Evolutionary conservation across 106 monocot species (phyloP), one percentile per base, ranked within the genome.

Genomic region (Dendrobium chrysotoxum): DNA sequence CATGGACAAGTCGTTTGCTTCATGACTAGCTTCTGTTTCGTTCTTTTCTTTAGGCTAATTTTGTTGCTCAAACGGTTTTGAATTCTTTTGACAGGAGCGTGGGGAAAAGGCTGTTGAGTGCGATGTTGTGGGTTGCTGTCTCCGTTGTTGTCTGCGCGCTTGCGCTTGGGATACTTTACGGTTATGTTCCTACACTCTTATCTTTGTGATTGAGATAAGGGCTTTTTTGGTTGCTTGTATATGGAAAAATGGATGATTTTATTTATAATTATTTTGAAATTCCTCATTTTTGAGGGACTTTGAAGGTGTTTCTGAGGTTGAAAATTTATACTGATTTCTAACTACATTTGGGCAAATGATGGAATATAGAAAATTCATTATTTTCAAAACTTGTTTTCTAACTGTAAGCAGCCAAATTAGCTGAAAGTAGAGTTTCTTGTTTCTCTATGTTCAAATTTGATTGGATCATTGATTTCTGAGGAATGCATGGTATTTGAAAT

Each of bases 81-180:
- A 17, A 40, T 25, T 53, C n/a, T 83, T 64, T 15, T 46, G 40
- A 82, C 82, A 94, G 97, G 89, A 95, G 80, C 28, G 86, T 91
- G 5, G 87, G 80, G 54, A 92, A 99, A 89, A 89, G 98, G 77
- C 64, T 93, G 75, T 89, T 79, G 81, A 91, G 89, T 50, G 89
- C 98, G 16, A 31, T 92, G 57, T 3, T 89, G 13, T 95, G 95
- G 98, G 98, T 99, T 5, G 7, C 79, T 0, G 80, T 67, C 9
- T 89, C 98, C 0, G 91, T 82, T 7, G 46, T 99, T n/a, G 84
- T 95, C 57, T 99, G 95, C 35, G 91, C 80, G 15, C 98, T 99
- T 54, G 55, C 86, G 15, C 87, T 99, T 25, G 98, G 98, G 16
- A 95, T 99, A 81, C 82, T 99, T 40, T 99, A 99, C 38, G 85